Conservation (phyloP, 2,329 filamentous ascomycete genomes). For the Penicillium sp. region DNA sequence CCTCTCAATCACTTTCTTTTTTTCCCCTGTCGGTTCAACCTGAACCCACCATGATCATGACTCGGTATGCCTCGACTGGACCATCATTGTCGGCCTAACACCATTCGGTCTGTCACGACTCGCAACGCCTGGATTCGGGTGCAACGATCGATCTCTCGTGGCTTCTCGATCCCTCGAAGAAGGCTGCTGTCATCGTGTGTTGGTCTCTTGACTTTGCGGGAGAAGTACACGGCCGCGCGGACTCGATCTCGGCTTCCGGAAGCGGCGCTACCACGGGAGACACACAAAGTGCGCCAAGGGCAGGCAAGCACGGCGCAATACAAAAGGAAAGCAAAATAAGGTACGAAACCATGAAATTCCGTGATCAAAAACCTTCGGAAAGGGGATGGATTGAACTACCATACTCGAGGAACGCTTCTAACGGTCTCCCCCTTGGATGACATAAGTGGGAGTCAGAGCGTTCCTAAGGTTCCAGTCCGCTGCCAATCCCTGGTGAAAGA, state of each 20-base stretch:
- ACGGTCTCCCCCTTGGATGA: not conserved
- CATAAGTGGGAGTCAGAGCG: not conserved
- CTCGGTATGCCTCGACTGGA: slow-evolving; percentile 8
- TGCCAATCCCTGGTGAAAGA: not conserved
- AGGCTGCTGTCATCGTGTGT: not conserved
- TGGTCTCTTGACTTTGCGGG: not conserved
- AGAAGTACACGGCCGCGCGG: not conserved
- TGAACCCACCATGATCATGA: slow-evolving; percentile 8
- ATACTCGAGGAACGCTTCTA: not conserved
- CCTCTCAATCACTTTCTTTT: slow-evolving; percentile 1
- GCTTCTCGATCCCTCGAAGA: not conserved
- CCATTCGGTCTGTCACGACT: not conserved
- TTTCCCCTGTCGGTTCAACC: not conserved
- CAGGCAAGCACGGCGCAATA: not conserved
- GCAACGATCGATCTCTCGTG: not conserved
- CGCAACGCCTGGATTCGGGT: not conserved
- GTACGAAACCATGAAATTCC: not conserved
- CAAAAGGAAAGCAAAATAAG: not conserved
- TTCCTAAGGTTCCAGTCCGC: not conserved
- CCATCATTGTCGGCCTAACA: slow-evolving; percentile 7
- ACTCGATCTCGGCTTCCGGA: not conserved
- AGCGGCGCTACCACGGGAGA: not conserved
- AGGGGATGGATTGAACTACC: not conserved
- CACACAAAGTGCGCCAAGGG: not conserved
- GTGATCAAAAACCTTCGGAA: not conserved